Conservation (phyloP, 768 basidiomycete species). For the Royoungia palumana region DNA sequence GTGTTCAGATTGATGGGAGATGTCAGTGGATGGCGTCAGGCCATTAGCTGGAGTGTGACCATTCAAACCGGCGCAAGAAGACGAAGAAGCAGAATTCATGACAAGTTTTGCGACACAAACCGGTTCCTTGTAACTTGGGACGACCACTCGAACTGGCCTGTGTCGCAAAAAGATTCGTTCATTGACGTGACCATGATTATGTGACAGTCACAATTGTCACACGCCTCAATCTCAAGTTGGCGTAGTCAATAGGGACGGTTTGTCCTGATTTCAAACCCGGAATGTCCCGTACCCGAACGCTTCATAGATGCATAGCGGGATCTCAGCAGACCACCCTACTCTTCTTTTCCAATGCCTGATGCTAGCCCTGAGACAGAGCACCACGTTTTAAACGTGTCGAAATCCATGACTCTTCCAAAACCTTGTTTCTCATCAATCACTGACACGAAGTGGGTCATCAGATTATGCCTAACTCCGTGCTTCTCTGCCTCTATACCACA, state of each 20-base stretch:
- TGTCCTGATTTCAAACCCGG: too few species aligned
- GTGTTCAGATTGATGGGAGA: slow-evolving; percentile 37
- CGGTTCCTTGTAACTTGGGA: neutral
- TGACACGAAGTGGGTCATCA: slow-evolving; percentile 56
- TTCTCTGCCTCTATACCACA: slow-evolving; percentile 41
- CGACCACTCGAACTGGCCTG: slow-evolving; percentile 1
- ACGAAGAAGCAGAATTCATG: slow-evolving; percentile 28
- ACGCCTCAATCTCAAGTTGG: too few species aligned
- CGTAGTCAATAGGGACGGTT: too few species aligned
- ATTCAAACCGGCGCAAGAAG: slow-evolving; percentile 44
- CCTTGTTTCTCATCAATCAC: slow-evolving; percentile 38
- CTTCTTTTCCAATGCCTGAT: too few species aligned
- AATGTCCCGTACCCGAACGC: too few species aligned
- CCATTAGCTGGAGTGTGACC: slow-evolving; percentile 55
- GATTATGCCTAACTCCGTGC: slow-evolving; percentile 44
- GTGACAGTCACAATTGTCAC: slow-evolving; percentile 25
- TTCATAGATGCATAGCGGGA: too few species aligned
- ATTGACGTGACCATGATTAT: slow-evolving; percentile 17
- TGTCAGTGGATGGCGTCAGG: slow-evolving; percentile 34
- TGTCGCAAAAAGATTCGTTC: slow-evolving; percentile 21
- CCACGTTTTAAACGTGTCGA: slow-evolving; percentile 21
- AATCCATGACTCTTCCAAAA: slow-evolving; percentile 43
- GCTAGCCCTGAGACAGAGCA: slow-evolving; percentile 12
- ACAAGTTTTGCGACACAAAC: slow-evolving; percentile 3
- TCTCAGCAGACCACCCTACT: too few species aligned